Evolutionary conservation across 176 grass and related monocot species (phyloP).

Genomic region (Juncus effusus): DNA sequence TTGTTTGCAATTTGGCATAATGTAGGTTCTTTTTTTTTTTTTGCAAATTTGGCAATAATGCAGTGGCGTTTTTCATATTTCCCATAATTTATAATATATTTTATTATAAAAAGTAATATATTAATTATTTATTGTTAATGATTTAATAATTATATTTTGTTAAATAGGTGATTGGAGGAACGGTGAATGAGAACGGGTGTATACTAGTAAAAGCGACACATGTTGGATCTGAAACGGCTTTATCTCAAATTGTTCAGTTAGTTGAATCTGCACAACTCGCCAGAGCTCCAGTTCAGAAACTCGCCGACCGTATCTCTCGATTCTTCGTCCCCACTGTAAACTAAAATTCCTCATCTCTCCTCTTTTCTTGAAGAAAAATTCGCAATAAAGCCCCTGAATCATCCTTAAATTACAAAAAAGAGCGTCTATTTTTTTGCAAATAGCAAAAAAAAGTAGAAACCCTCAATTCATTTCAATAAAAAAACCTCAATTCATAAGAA

Average conservation of each 20-base stretch:
- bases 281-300: slow-evolving; percentile 90
- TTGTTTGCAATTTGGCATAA: no score
- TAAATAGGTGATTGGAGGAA: slow-evolving; percentile 82
- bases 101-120: no score
- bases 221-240: slow-evolving; percentile 90
- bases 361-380: neutral
- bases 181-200: slow-evolving; percentile 92
- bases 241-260: slow-evolving; percentile 97
- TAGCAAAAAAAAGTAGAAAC: no score
- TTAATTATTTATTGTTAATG: slow-evolving; percentile 18
- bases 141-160: slow-evolving; percentile 6
- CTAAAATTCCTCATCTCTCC: slow-evolving; percentile 11
- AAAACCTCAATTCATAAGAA: no score
- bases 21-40: no score
- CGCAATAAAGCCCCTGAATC: no score
- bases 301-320: slow-evolving; percentile 87
- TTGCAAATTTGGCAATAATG: no score
- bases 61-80: no score
- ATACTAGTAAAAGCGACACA: slow-evolving; percentile 92
- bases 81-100: no score
- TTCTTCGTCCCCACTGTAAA: slow-evolving; percentile 95
- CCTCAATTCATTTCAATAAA: no score
- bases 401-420: no score
- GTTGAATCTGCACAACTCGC: slow-evolving; percentile 96
- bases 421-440: no score